Evolutionary conservation across 169 alveolate species (phyloP).

Genomic region (Plasmodium falciparum): DNA sequence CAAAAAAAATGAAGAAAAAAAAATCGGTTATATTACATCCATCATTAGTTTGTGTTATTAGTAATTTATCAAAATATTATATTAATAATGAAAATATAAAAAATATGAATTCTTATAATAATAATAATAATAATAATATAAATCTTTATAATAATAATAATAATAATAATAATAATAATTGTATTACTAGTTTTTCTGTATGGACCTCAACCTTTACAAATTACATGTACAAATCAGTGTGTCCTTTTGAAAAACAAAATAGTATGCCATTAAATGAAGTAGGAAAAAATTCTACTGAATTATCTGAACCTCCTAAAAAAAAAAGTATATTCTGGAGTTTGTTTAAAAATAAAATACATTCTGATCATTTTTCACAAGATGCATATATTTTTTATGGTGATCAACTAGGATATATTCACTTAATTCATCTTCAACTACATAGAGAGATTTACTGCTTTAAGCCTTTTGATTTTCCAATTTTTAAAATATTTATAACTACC

Average conservation of each 20-base stretch:
- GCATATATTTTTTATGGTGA: constrained; percentile 71
- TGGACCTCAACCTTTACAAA: constrained; percentile 20
- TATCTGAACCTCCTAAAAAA: constrained; percentile 16
- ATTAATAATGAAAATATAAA: constrained; percentile 11
- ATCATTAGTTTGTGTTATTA: constrained; percentile 47
- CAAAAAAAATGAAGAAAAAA: constrained; percentile 9
- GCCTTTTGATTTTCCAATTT: constrained; percentile 54
- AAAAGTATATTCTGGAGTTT: constrained; percentile 44
- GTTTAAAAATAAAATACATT: constrained; percentile 22
- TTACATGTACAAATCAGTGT: background rate
- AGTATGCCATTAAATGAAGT: background rate
- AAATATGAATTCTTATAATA: too few relatives aligned
- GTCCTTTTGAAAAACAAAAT: constrained; percentile 4
- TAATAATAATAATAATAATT: constrained; percentile 14
- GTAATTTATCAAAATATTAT: constrained; percentile 13
- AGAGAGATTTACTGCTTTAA: constrained; percentile 31
- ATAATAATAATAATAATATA: too few relatives aligned
- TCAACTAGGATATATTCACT: constrained; percentile 47
- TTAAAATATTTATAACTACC: constrained; percentile 23
- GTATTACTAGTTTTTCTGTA: constrained; percentile 25
- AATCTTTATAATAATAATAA: too few relatives aligned
- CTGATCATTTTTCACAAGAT: constrained; percentile 39
- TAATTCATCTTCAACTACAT: constrained; percentile 47
- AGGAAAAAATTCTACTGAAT: background rate
- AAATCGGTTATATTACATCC: constrained; percentile 29